A percentile compares a stretch with the other conserved stretches of the same genome.
phyloP scores from a whole-genome alignment of 2,329 filamentous ascomycete genomes.

The Pestalotiopsis sp. region DNA sequence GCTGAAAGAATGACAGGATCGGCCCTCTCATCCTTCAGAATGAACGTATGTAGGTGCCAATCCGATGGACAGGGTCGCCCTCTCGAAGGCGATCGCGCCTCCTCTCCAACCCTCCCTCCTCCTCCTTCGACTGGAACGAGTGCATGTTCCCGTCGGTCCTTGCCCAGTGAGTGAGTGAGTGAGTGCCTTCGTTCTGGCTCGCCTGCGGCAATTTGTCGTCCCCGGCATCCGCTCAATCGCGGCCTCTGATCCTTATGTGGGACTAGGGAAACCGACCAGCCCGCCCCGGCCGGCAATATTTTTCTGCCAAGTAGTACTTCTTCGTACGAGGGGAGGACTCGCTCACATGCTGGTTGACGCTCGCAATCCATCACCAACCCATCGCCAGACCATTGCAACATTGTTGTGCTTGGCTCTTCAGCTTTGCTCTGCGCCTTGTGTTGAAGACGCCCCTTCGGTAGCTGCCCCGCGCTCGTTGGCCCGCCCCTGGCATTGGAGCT shows the following conservation, averaged over 20 bases:
- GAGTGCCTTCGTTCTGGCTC: neutral
- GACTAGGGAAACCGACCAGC: slow-evolving; percentile 7
- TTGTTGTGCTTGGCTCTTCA: neutral
- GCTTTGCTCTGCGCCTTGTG: neutral
- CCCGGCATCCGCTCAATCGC: slow-evolving; percentile 6
- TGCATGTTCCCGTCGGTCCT: too few relatives aligned
- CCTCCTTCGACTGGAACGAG: too few relatives aligned
- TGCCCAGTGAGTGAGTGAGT: too few relatives aligned
- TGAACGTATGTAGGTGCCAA: too few relatives aligned
- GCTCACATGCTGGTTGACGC: neutral
- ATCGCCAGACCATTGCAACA: neutral
- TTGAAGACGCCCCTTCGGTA: neutral
- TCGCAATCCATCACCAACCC: neutral
- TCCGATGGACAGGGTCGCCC: too few relatives aligned
- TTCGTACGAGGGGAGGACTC: neutral
- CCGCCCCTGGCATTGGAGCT: neutral
- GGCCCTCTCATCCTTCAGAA: too few relatives aligned
- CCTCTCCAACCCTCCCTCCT: too few relatives aligned
- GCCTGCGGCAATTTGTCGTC: slow-evolving; percentile 12
- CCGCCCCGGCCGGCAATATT: neutral
- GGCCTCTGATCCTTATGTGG: neutral
- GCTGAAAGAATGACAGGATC: neutral
- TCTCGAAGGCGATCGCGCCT: too few relatives aligned
- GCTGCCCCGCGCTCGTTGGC: neutral
- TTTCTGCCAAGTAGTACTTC: neutral